phyloP scores from a whole-genome alignment of 2,329 filamentous ascomycete genomes.

The Domatiomyces catenatus region DNA sequence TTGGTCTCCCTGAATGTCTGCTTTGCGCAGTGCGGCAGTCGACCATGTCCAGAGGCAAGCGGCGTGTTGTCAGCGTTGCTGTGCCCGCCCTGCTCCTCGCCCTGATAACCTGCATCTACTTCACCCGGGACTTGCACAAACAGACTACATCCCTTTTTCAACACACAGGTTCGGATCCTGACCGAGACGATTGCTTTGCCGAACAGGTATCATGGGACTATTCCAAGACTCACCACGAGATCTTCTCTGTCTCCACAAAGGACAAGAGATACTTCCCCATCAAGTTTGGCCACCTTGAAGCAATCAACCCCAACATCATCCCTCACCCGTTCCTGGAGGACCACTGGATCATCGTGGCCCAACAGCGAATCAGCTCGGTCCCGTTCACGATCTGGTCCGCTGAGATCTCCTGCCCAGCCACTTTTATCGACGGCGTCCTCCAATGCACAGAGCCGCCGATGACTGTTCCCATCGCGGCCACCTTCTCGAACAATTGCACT shows the following conservation, averaged over 20 bases:
- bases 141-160: not conserved
- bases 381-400: constrained; percentile 23
- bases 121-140: not conserved
- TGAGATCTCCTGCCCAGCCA: constrained; percentile 37
- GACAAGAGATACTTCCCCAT: constrained; percentile 37
- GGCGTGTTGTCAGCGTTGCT: not conserved
- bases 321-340: constrained; percentile 36
- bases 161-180: not conserved
- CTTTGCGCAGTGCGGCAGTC: not conserved
- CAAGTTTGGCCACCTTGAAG: constrained; percentile 28
- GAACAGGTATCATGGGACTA: constrained; percentile 1
- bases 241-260: constrained; percentile 34
- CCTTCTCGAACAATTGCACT: constrained; percentile 30
- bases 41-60: not conserved
- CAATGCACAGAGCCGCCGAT: constrained; percentile 7
- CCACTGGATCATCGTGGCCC: constrained; percentile 39
- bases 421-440: constrained; percentile 22
- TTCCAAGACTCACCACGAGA: constrained; percentile 17
- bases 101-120: not conserved
- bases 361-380: constrained; percentile 23
- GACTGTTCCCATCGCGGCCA: constrained; percentile 28
- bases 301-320: constrained; percentile 43
- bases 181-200: not conserved
- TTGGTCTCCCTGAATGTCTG: not conserved
- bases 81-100: not conserved